Percentiles rank a stretch among this genome's conserved stretches.
Evolutionary conservation across 768 basidiomycete genomes (phyloP).

Genomic region (Tulasnella sp.): DNA sequence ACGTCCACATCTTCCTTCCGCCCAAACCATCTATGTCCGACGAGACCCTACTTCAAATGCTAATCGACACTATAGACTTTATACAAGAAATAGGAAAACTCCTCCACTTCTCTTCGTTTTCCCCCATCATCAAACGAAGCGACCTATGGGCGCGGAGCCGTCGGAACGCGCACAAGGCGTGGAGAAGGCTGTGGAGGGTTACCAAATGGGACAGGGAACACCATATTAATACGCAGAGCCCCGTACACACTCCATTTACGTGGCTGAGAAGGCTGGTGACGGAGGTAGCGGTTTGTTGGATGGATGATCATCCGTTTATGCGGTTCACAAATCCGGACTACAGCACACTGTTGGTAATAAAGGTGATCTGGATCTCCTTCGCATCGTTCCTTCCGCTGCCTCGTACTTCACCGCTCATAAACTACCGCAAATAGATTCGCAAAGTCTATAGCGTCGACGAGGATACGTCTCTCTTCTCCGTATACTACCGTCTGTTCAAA

Average conservation of each 20-base stretch:
- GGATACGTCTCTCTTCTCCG: not conserved
- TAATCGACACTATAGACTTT: not conserved
- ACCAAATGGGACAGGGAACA: not conserved
- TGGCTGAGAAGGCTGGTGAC: not conserved
- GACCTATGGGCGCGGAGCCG: not conserved
- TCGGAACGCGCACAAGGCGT: not conserved
- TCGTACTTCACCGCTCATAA: not conserved
- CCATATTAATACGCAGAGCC: not conserved
- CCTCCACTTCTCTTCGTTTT: not conserved
- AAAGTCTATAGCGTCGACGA: not conserved
- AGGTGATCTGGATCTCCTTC: not conserved
- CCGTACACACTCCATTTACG: not conserved
- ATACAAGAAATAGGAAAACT: not conserved
- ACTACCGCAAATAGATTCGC: not conserved
- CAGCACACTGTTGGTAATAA: not conserved
- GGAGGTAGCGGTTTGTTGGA: not conserved
- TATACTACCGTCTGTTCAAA: not conserved
- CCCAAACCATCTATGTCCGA: not conserved
- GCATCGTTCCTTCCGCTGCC: not conserved
- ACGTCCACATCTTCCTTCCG: not conserved
- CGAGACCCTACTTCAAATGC: not conserved
- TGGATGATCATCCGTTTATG: not conserved
- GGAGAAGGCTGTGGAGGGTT: not conserved
- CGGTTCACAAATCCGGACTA: not conserved
- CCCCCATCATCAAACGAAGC: not conserved